phyloP scores from a whole-genome alignment of 2,329 filamentous ascomycete genomes.

The Metarhizium brunneum region DNA sequence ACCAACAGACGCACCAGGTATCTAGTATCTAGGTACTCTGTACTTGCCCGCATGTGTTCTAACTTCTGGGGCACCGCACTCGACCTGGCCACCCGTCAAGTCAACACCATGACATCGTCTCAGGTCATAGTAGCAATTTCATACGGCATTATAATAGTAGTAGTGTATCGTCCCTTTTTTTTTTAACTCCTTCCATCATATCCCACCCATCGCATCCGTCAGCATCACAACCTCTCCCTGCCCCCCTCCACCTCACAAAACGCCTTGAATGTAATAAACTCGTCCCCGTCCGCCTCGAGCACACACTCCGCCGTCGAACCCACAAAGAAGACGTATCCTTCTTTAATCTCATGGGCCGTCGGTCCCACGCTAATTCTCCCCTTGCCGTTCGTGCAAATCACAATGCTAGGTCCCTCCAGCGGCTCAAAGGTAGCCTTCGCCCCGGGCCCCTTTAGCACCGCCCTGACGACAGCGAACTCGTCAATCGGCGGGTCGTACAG shows the following conservation, averaged over 20 bases:
- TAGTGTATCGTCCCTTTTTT: too few relatives aligned
- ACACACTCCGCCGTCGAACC: conserved; percentile 80
- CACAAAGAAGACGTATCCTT: conserved; percentile 73
- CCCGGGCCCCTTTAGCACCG: conserved; percentile 59
- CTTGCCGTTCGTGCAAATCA: conserved; percentile 79
- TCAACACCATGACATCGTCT: too few relatives aligned
- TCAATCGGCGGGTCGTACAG: conserved; percentile 96
- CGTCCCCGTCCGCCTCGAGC: conserved; percentile 61
- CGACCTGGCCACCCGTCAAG: too few relatives aligned
- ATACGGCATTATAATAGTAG: too few relatives aligned
- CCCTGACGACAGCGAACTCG: conserved; percentile 85
- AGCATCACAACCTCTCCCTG: conserved; percentile 19
- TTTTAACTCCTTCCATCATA: background rate
- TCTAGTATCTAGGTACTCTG: too few relatives aligned
- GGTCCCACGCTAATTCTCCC: conserved; percentile 80
- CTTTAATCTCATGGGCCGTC: conserved; percentile 64
- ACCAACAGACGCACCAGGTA: too few relatives aligned
- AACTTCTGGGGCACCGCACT: too few relatives aligned
- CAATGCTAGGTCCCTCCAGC: conserved; percentile 79
- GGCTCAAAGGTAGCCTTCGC: conserved; percentile 84
- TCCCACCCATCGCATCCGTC: background rate
- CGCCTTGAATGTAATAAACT: conserved; percentile 83
- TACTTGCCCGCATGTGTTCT: too few relatives aligned
- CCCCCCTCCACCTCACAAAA: conserved; percentile 71
- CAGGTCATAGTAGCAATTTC: too few relatives aligned